Evolutionary conservation across 148 eudicot genomes (phyloP), one percentile per base, ranked within the genome.

Genomic region (Cornus florida): DNA sequence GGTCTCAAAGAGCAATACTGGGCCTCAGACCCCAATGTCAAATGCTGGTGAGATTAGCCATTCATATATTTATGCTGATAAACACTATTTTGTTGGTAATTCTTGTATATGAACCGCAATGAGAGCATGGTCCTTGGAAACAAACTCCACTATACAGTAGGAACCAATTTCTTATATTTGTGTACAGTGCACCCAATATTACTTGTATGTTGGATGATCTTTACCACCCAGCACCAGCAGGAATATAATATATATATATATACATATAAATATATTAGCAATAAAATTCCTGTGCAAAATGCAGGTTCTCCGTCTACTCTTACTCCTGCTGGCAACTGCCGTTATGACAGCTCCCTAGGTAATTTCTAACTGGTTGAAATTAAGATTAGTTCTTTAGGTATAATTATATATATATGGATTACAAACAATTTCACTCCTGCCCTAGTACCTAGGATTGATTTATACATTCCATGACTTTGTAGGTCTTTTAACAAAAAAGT

Each of bases 301-400:
- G 87, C 95, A 93, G 99, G 89, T 84, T 92, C 94, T 82, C 95
- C 99, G 5, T 35, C 38, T 35, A 35, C 38, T 59, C 86, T 90
- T 76, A 90, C 97, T 81, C 97, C 98, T 57, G 88, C 85, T 77
- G 93, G 99, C 81, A 84, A 89, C 83, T 90, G 97, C 85, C 98
- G 99, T 77, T 90, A 91, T 79, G 99, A 97, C 84, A 97, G 90
- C 81, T 97, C 99, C 81, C 88, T 97, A 77, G 93, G 99, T 97
- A 92, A 84, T 48, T 72, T 53, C 14, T 41, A 53, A 71, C 72
- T 22, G 10, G 39, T 62, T 50, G 41, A 72, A 71, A 75, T 75
- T 74, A 50, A 23, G 69, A 64, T 41, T 39, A 33, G 1, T 66
- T 16, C 56, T 75, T 46, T 68, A 3, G 12, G 12, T 50, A n/a